These are phyloP conservation scores for Kwoniella sp. DNA, from an alignment of 768 basidiomycete species.

Conservation along the genomic window DNA sequence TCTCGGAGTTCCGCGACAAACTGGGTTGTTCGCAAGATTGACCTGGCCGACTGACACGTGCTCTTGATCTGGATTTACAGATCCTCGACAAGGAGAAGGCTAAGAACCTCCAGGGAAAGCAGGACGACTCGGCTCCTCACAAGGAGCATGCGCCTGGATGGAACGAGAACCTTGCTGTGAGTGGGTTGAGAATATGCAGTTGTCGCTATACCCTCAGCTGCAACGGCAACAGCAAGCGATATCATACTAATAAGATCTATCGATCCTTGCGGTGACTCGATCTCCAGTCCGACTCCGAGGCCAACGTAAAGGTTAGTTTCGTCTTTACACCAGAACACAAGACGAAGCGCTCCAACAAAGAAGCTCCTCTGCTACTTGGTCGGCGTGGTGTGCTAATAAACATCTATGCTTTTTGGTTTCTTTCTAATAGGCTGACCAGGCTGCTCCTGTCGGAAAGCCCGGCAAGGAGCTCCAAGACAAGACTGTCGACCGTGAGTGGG, in stretches of 20 bases:
- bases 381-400: too few species aligned
- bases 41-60: too few species aligned
- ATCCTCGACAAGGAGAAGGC: constrained; percentile 41
- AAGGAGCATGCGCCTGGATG: constrained; percentile 53
- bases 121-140: constrained; percentile 40
- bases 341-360: too few species aligned
- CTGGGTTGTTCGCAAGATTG: too few species aligned
- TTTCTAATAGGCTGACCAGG: constrained; percentile 40
- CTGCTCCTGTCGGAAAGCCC: constrained; percentile 38
- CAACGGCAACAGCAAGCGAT: neutral
- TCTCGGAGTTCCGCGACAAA: too few species aligned
- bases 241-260: neutral
- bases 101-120: constrained; percentile 36
- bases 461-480: constrained; percentile 44
- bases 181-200: too few species aligned
- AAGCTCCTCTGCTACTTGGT: too few species aligned
- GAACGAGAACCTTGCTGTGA: constrained; percentile 55
- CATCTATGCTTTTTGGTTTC: too few species aligned
- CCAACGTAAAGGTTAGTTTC: constrained; percentile 49
- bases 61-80: too few species aligned
- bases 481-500: constrained; percentile 42
- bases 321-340: too few species aligned
- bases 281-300: constrained; percentile 51
- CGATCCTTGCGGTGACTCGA: constrained; percentile 1
- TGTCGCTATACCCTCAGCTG: too few species aligned